Base-by-base conservation (phyloP, 2,329 filamentous ascomycete genomes). In the Aspergillus sp. region DNA sequence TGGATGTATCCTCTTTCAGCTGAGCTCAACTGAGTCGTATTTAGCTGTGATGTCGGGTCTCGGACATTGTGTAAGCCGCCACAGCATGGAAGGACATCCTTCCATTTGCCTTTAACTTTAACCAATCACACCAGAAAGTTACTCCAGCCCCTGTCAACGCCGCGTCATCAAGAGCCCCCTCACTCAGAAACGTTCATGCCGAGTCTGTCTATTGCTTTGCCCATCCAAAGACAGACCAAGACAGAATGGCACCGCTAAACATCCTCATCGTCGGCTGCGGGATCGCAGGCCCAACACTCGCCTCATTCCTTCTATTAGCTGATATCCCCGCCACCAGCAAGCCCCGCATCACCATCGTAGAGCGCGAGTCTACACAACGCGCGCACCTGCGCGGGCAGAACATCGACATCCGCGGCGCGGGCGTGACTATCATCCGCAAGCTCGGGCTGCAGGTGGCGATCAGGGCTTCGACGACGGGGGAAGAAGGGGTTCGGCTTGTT, bases 381-480 rank as follows among this genome's bases (percentile, higher is more conserved):
- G 46, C 46, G 9, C 46, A 48, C 12, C 31, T 48, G 15, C 31
- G 31, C 46, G 46, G 46, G 15, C 46, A 37, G 46, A 48, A 48
- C 31, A 37, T 48, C 15, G 46, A 48, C 11, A 48, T 48, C 15
- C 46, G 46, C 46, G 31, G 31, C 1, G 46, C 17, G 31, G 46
- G 45, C 8, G 45, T 48, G 27, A 48, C 45, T 3, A 48, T 48
- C n/a, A 48, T 48, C 45, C 45, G 45, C 45, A 48, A 48, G 45
- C 45, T 48, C 25, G 45, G 45, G 3, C 27, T 48, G 23, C 23
- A 48, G 25, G 45, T n/a, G 14, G 12, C 33, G 45, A 48, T 48
- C 4, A 33, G 45, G 45, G 45, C 45, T 48, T 33, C 45, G 6
- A 48, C 27, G 3, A 48, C 45, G 14, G 27, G 45, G 5, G 45